Evolutionary conservation across 768 basidiomycete genomes (phyloP).

Genomic region (Trametes sanguinea): DNA sequence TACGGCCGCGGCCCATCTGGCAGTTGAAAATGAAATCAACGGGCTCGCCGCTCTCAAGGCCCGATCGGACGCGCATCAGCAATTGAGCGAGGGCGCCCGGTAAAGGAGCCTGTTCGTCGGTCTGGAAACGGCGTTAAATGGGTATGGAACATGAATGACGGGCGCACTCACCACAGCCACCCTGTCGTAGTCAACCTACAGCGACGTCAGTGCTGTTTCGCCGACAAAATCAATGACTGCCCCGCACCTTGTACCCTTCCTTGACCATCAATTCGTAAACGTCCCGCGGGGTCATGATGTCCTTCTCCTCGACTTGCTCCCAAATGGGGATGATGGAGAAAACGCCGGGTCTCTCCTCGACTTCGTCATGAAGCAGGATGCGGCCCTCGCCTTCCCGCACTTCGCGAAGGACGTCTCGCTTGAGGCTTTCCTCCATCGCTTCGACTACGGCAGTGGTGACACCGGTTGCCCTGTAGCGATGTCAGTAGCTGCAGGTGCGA

Average conservation of each 20-base stretch:
- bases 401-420: slow-evolving; percentile 85
- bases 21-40: slow-evolving; percentile 94
- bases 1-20: slow-evolving; percentile 91
- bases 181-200: slow-evolving; percentile 82
- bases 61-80: slow-evolving; percentile 67
- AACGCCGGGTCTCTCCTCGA: slow-evolving; percentile 87
- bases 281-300: slow-evolving; percentile 87
- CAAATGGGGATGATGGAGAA: slow-evolving; percentile 94
- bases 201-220: not conserved
- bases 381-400: slow-evolving; percentile 70
- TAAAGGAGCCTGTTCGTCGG: slow-evolving; percentile 95
- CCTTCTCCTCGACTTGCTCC: slow-evolving; percentile 80
- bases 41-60: slow-evolving; percentile 47
- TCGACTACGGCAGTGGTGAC: slow-evolving; percentile 90
- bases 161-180: slow-evolving; percentile 75
- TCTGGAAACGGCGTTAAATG: slow-evolving; percentile 47
- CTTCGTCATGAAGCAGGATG: slow-evolving; percentile 91
- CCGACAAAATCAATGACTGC: slow-evolving; percentile 13
- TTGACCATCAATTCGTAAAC: slow-evolving; percentile 72
- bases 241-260: slow-evolving; percentile 72
- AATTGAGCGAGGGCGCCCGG: slow-evolving; percentile 84
- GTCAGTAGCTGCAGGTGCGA: not conserved
- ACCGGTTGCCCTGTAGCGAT: slow-evolving; percentile 75
- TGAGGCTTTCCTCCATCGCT: slow-evolving; percentile 85
- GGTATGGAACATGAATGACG: not conserved